Evolutionary conservation across 2,329 filamentous ascomycete genomes (phyloP).

Genomic region (Aureobasidium musti): DNA sequence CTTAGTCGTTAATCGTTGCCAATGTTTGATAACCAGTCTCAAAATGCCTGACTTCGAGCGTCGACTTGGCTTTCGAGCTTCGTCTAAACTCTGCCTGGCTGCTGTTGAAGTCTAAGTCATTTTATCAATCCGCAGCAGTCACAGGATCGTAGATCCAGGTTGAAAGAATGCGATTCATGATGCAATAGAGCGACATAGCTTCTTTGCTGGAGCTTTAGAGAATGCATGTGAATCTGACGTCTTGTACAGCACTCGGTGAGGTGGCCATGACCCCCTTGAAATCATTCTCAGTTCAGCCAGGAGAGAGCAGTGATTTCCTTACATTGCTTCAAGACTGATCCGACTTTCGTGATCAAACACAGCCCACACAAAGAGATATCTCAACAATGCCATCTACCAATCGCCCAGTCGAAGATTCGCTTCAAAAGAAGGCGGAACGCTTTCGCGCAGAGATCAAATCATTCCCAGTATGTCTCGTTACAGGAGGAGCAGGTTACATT

Average conservation of each 20-base stretch:
- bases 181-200: neutral
- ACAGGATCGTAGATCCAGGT: too few relatives aligned
- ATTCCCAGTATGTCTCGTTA: conserved; percentile 25
- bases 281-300: neutral
- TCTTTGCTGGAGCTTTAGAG: neutral
- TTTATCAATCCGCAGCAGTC: too few relatives aligned
- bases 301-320: too few relatives aligned
- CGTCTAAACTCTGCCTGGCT: neutral
- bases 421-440: conserved; percentile 5
- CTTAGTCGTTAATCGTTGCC: neutral
- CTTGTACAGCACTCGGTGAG: neutral
- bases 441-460: conserved; percentile 26
- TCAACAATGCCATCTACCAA: conserved; percentile 10
- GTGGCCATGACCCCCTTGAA: neutral
- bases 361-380: neutral
- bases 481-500: conserved; percentile 40
- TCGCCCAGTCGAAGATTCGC: neutral
- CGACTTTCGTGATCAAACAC: neutral
- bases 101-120: neutral
- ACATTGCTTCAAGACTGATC: neutral
- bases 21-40: neutral
- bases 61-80: neutral
- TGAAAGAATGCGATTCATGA: neutral
- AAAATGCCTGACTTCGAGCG: neutral
- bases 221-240: neutral